Evolutionary conservation across 768 basidiomycete species (phyloP).

Genomic region (Leccinum disarticulatum): DNA sequence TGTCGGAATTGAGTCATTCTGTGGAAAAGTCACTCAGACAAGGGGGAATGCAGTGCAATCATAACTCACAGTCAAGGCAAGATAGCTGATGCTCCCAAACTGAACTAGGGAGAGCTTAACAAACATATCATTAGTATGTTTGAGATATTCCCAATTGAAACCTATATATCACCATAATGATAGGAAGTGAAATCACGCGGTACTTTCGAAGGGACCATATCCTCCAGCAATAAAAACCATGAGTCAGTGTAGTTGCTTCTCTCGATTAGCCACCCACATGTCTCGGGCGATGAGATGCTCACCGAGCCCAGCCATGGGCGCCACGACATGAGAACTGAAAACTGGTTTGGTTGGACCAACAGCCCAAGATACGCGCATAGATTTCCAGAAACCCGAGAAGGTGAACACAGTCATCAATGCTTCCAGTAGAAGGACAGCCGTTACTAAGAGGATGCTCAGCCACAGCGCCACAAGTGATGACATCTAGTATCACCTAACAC

Average conservation of each 20-base stretch:
- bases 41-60: no score
- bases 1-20: background rate
- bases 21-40: background rate
- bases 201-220: background rate
- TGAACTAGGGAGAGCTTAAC: constrained; percentile 23
- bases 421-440: constrained; percentile 16
- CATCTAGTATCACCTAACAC: constrained; percentile 8
- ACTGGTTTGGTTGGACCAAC: no score
- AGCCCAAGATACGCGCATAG: no score
- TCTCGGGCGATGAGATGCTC: no score
- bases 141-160: background rate
- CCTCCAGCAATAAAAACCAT: no score
- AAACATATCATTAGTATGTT: background rate
- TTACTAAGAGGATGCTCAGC: constrained; percentile 6
- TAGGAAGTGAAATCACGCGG: constrained; percentile 9
- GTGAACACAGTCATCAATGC: constrained; percentile 8
- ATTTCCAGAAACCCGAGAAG: constrained; percentile 14
- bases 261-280: no score
- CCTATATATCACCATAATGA: no score
- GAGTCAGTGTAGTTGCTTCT: no score
- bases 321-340: no score
- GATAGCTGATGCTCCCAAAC: constrained; percentile 12
- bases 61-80: background rate
- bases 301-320: background rate
- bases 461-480: background rate